Evolutionary conservation across 2,329 filamentous ascomycete species (phyloP), one percentile per base, ranked within the genome.

Genomic region (Penicillium sp.): DNA sequence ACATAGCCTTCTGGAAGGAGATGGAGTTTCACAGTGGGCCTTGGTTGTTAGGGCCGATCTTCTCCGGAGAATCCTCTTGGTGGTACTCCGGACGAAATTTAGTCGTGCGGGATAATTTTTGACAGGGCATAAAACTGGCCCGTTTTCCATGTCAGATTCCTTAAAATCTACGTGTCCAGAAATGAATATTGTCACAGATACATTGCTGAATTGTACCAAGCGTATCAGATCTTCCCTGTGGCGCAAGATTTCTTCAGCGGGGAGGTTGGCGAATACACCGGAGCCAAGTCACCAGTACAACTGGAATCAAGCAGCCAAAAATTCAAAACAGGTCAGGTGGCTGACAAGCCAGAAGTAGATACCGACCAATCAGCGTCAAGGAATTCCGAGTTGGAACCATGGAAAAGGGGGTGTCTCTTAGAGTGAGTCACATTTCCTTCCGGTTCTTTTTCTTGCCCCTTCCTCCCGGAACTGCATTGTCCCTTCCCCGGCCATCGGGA

Each of bases 391-490:
- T 45, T 29, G 4, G n/a, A 33, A 49, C 34, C 34, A n/a, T 48
- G 46, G 34, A 19, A 49, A 40, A 37, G n/a, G 35, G 41, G 46
- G 41, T 18, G 14, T 37, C 27, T 14, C 41, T 27, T 34, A n/a
- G 36, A 28, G 44, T 61, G 59, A 61, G 43, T 61, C 58, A 61
- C 44, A 40, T 14, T 45, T 38, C 29, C 18, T 31, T 55, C 59
- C 59, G 59, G 50, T 60, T 61, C 59, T 55, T 61, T 61, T 59
- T 61, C 59, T 61, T 56, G 42, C 53, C 58, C 56, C 49, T 56
- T 60, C 55, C 58, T 53, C 51, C 52, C 52, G 57, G 57, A 58
- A 49, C 39, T 34, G 38, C 7, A 10, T 2, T 28, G 34, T 34
- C 12, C 14, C 45, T 58, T 56, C 46, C 50, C 50, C 51, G 58